Percentiles rank a stretch among this genome's conserved stretches.
Evolutionary conservation across 176 grass and related monocot species (phyloP).

Genomic region (Zea mays): DNA sequence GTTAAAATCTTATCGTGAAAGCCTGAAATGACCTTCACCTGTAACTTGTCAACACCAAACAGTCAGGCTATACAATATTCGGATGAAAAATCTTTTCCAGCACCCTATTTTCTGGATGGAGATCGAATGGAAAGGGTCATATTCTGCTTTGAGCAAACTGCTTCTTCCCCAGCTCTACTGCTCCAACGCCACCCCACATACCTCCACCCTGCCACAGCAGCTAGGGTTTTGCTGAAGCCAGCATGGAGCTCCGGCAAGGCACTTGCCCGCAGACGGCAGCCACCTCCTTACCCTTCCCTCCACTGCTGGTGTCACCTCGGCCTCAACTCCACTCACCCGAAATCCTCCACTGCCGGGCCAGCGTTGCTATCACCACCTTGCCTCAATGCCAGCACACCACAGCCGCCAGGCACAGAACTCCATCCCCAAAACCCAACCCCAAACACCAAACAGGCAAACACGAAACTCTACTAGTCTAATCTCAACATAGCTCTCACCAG

Average conservation of each 20-base stretch:
- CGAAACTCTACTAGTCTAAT: neutral
- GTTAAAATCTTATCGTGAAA: constrained; percentile 16
- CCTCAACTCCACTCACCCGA: neutral
- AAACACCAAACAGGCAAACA: neutral
- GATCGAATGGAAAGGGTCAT: neutral
- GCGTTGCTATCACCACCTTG: neutral
- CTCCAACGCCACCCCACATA: neutral
- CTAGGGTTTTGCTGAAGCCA: neutral
- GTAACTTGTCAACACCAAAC: neutral
- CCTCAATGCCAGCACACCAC: neutral
- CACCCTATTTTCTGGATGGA: neutral
- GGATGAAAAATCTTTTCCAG: neutral
- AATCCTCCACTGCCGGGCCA: neutral
- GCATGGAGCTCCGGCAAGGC: neutral
- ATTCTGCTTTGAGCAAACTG: neutral
- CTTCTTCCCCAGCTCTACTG: neutral
- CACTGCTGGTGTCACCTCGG: neutral
- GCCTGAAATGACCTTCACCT: neutral
- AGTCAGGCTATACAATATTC: neutral
- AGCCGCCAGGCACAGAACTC: neutral
- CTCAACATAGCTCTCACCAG: neutral
- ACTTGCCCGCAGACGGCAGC: neutral
- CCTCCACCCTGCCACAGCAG: neutral
- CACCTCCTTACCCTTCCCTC: neutral
- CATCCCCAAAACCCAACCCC: neutral